Evolutionary conservation across 345 rosid genomes (phyloP), one percentile per base, ranked within the genome.

Genomic region (Pistacia atlantica): DNA sequence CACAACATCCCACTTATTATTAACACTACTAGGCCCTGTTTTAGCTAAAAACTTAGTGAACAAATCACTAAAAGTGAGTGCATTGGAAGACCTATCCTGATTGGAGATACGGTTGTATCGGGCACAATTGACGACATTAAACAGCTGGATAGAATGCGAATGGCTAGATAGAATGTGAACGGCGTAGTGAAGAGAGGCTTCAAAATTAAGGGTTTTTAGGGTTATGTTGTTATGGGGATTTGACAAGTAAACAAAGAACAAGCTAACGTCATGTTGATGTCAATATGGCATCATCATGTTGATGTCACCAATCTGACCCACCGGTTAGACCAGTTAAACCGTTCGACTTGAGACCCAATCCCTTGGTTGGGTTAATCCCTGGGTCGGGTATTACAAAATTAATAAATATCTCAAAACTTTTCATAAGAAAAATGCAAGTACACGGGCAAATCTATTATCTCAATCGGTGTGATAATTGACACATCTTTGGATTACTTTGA

Each of bases 91-190:
- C 81, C 88, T 92, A 84, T 97, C 98, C 13, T 82, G 92, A 69
- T 90, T 86, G 73, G 97, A 97, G 71, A 96, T 97, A 20, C 91
- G 91, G 75, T 97, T 97, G 97, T 89, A 75, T 93, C 97, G n/a
- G 95, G 92, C 35, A 88, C 80, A 60, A 89, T 83, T 38, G 98
- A 92, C 25, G 99, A 95, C 60, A 91, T 84, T 59, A 93, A 80
- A 52, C 94, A 89, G 84, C 99, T 93, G 74, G 93, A 89, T 77
- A 96, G 95, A 22, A 22, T 22, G 25, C 25, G 0, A 22, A 22
- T 22, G 25, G 25, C 25, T 22, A 22, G 25, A 22, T 22, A 22
- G 25, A 74, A 96, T 93, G 74, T 97, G 98, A 38, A 81, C 20
- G 18, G 99, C 92, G 82, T 88, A 96, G 80, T 89, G 93, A 33